Evolutionary conservation across 2,329 filamentous ascomycete genomes (phyloP), one percentile per base, ranked within the genome.

Genomic region (Ophiosphaerella narmari): DNA sequence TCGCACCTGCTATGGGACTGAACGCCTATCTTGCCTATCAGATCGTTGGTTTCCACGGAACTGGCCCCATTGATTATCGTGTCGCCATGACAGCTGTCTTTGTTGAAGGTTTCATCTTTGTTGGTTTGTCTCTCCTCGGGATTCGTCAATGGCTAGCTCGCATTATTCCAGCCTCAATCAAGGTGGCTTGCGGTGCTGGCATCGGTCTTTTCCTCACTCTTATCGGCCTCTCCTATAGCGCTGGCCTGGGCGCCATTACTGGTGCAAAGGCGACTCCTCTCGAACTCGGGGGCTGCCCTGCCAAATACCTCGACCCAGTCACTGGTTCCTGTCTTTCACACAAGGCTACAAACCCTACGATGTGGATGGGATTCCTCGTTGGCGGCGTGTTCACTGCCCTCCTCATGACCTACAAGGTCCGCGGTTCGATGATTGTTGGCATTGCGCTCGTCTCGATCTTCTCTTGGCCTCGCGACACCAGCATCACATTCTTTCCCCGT

Each of bases 11-110:
- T 14, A 89, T 91, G 87, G 88, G 91, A 18, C 72, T 95, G 45
- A 96, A 96, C 65, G 90, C 90, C n/a, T 95, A 95, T 70, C 94
- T 95, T 65, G 83, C 90, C 14, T 95, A 89, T 67, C 88, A 85
- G 2, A 87, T 90, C 31, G 90, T 95, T 49, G 91, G 91, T 1
- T 84, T 79, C 62, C 86, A 92, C 66, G 91, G 90, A 36, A 82
- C 79, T n/a, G 90, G 90, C 7, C 85, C 89, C 0, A 65, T 66
- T 46, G 68, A 71, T 40, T 96, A 90, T 70, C 74, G 82, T 40
- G 80, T 92, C 26, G 91, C 91, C 14, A 77, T 95, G 41, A 94
- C 90, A 3, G 90, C 91, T 43, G 91, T 94, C 55, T 95, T 96
- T 66, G 87, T 94, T 9, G 91, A 96, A 72, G 91, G 91, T 24